Evolutionary conservation across 306 rosid species (phyloP), one percentile per base, ranked within the genome.

Genomic region (Macrotyloma uniflorum): DNA sequence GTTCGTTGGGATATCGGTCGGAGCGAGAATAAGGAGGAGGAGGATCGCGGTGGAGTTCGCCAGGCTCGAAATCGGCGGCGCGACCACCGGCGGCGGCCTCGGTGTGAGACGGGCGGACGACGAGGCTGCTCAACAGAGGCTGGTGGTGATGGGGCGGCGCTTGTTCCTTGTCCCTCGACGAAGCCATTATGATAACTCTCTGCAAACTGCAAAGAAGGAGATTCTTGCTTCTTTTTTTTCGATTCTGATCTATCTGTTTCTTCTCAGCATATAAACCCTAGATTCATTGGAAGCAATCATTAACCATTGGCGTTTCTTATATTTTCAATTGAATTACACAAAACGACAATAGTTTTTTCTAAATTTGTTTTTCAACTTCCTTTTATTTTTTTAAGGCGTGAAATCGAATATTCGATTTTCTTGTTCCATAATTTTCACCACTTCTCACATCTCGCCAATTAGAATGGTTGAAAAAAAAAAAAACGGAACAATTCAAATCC

Each of bases 111-210:
- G 86, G 86, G 42, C 88, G 84, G 13, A 85, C 70, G 40, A 85
- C 86, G 74, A 85, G 88, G 73, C 88, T 85, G 79, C 88, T 85
- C 8, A 85, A 30, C 22, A 85, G 84, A 69, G 88, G 88, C 10
- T 74, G 88, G 57, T 85, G 88, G 26, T 85, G 88, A 55, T 81
- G 86, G 19, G 86, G 81, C 46, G 83, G 81, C 12, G 85, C 71
- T 53, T 70, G 79, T 10, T 78, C 86, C 53, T 71, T 78, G 38
- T 82, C 83, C 28, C 83, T 62, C 0, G 86, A 85, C 1, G 85
- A 85, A 51, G 71, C 83, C 88, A 85, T 84, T 5, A 8, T 6
- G 33, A 7, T 36, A 3, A 2, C 35, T 8, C n/a, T 26, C 13
- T 38, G 43, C 12, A 38, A 10, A 38, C 13, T 2, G 18, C 3